Percentiles rank a stretch among this genome's conserved stretches.
Conservation (phyloP, 1,139 yeast species). For the Trichomonascaceae sp. region DNA sequence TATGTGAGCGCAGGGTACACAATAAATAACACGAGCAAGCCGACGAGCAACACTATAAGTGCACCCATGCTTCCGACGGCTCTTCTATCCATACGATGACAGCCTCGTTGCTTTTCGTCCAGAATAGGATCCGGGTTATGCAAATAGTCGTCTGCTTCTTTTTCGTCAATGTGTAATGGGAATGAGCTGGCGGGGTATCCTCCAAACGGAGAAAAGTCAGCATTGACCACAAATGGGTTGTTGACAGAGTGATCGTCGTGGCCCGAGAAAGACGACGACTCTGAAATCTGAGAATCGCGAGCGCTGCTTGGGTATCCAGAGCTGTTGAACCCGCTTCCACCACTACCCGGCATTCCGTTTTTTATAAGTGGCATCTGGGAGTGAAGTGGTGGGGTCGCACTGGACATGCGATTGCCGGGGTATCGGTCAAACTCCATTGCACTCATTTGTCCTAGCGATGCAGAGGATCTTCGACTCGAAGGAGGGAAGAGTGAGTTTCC, state of each 20-base stretch:
- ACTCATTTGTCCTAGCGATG: conserved; percentile 14
- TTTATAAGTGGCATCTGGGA: conserved; percentile 14
- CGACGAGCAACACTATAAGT: conserved; percentile 40
- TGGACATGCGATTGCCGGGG: conserved; percentile 25
- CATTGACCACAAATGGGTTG: conserved; percentile 24
- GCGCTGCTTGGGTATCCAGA: too few species aligned
- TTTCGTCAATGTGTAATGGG: conserved; percentile 76
- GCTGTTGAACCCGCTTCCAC: conserved; percentile 5
- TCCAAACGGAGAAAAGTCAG: conserved; percentile 67
- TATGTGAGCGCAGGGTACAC: conserved; percentile 64
- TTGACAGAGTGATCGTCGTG: conserved; percentile 10
- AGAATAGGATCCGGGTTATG: conserved; percentile 89
- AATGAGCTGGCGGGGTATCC: conserved; percentile 86
- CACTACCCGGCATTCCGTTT: conserved; percentile 5
- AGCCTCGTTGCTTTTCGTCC: conserved; percentile 62
- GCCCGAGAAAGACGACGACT: conserved; percentile 15
- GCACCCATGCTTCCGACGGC: conserved; percentile 35
- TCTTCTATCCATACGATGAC: conserved; percentile 37
- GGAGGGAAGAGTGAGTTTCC: conserved; percentile 4
- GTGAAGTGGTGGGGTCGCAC: conserved; percentile 20
- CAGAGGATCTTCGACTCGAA: conserved; percentile 14
- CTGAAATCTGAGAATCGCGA: conserved; percentile 17
- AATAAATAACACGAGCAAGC: conserved; percentile 52
- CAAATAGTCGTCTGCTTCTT: conserved; percentile 81
- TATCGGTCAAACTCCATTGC: conserved; percentile 27